A percentile compares a stretch with the other conserved stretches of the same genome.
Conservation (phyloP, 2,329 filamentous ascomycete species). For the Phialocephala sp. region DNA sequence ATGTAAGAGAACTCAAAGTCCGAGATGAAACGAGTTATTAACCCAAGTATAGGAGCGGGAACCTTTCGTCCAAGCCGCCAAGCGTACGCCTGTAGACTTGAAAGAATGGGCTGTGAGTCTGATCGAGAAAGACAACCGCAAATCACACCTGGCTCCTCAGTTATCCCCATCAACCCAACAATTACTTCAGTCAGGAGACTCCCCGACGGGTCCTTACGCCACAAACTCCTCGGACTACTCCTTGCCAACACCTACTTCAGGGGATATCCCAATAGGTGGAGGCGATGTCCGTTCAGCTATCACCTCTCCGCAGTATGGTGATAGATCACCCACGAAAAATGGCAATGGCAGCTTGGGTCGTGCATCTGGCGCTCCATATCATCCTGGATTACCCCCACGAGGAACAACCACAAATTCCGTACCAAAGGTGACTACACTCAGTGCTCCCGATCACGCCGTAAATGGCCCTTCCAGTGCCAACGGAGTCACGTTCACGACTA, state of each 20-base stretch:
- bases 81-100: slow-evolving; percentile 92
- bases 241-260: slow-evolving; percentile 69
- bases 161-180: slow-evolving; percentile 80
- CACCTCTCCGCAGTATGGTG: slow-evolving; percentile 50
- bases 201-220: slow-evolving; percentile 52
- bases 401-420: slow-evolving; percentile 58
- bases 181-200: slow-evolving; percentile 69
- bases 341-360: slow-evolving; percentile 54
- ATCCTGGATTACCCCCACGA: slow-evolving; percentile 55
- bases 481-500: slow-evolving; percentile 54
- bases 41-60: slow-evolving; percentile 74
- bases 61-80: slow-evolving; percentile 93
- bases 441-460: slow-evolving; percentile 44
- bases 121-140: slow-evolving; percentile 94
- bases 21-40: background rate
- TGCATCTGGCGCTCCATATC: slow-evolving; percentile 48
- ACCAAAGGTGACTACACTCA: slow-evolving; percentile 51
- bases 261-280: slow-evolving; percentile 71
- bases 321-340: slow-evolving; percentile 43
- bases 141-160: slow-evolving; percentile 86
- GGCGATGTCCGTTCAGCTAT: slow-evolving; percentile 51
- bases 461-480: slow-evolving; percentile 51
- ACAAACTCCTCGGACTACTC: slow-evolving; percentile 50
- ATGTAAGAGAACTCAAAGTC: slow-evolving; percentile 62
- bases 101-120: slow-evolving; percentile 91